Percentiles rank a stretch among this genome's conserved stretches.
Evolutionary conservation across 306 rosid genomes (phyloP).

Genomic region (Canavalia ensiformis): DNA sequence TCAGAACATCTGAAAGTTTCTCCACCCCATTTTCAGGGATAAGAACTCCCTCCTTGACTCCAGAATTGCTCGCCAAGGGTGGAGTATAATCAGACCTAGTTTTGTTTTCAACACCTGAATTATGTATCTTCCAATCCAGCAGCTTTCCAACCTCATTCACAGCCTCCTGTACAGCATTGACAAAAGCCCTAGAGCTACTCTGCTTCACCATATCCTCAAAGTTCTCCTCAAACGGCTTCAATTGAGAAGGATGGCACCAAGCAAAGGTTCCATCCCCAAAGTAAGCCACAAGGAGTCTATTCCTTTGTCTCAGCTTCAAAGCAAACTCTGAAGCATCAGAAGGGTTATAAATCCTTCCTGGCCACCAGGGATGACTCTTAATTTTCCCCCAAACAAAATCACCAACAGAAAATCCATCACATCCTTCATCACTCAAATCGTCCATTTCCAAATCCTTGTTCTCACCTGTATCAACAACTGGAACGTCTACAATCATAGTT

Average conservation of each 20-base stretch:
- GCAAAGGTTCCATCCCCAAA: conserved; percentile 86
- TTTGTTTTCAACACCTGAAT: conserved; percentile 40
- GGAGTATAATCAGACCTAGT: conserved; percentile 38
- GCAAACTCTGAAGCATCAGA: conserved; percentile 71
- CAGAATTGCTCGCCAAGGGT: conserved; percentile 60
- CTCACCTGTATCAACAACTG: conserved; percentile 52
- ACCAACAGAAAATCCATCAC: conserved; percentile 59
- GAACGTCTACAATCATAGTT: conserved; percentile 50
- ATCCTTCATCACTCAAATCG: conserved; percentile 51
- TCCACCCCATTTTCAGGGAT: conserved; percentile 62
- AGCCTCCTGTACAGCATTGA: conserved; percentile 70
- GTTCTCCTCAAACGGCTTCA: conserved; percentile 71
- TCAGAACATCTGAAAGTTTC: conserved; percentile 49
- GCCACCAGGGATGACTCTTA: conserved; percentile 88
- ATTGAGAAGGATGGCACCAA: conserved; percentile 79
- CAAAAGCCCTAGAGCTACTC: conserved; percentile 66
- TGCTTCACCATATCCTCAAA: conserved; percentile 69
- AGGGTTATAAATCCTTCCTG: conserved; percentile 73
- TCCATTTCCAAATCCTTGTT: conserved; percentile 56
- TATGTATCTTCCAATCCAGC: conserved; percentile 61
- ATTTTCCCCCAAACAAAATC: conserved; percentile 89
- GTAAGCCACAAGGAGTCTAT: conserved; percentile 69
- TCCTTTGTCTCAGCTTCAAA: conserved; percentile 59
- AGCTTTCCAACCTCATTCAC: conserved; percentile 67
- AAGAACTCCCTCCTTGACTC: conserved; percentile 68